Evolutionary conservation across 2,329 filamentous ascomycete species (phyloP).

Genomic region (Ophiocordyceps sinensis): DNA sequence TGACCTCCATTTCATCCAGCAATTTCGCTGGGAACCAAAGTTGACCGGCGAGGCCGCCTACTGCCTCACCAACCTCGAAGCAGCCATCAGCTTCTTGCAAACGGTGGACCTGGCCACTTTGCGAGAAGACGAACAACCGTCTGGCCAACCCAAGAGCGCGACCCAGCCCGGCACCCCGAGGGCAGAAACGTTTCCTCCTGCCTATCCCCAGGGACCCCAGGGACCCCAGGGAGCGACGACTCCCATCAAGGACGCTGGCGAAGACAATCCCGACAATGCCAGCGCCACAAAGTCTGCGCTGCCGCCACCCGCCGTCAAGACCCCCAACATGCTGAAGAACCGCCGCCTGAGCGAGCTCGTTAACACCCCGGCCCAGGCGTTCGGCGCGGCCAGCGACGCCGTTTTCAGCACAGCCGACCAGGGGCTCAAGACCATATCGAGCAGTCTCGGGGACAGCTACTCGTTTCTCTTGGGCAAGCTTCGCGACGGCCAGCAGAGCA

Average conservation of each 20-base stretch:
- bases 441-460: conserved; percentile 80
- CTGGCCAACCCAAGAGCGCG: conserved; percentile 47
- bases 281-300: conserved; percentile 20
- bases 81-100: conserved; percentile 84
- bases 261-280: conserved; percentile 16
- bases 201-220: conserved; percentile 34
- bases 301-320: conserved; percentile 27
- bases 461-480: conserved; percentile 84
- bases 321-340: conserved; percentile 43
- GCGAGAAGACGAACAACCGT: conserved; percentile 61
- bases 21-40: conserved; percentile 74
- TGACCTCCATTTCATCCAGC: conserved; percentile 87
- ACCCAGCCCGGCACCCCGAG: conserved; percentile 26
- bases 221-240: conserved; percentile 27
- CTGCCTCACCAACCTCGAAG: conserved; percentile 90
- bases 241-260: conserved; percentile 13
- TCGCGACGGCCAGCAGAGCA: conserved; percentile 48
- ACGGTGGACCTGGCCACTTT: conserved; percentile 88
- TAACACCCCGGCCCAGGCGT: conserved; percentile 66
- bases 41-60: conserved; percentile 91
- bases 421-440: conserved; percentile 81
- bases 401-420: conserved; percentile 84
- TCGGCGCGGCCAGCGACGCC: conserved; percentile 72
- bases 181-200: conserved; percentile 42
- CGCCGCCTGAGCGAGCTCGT: conserved; percentile 74